Evolutionary conservation across 208 protist species (phyloP).

Genomic region (Leishmania amazonensis): DNA sequence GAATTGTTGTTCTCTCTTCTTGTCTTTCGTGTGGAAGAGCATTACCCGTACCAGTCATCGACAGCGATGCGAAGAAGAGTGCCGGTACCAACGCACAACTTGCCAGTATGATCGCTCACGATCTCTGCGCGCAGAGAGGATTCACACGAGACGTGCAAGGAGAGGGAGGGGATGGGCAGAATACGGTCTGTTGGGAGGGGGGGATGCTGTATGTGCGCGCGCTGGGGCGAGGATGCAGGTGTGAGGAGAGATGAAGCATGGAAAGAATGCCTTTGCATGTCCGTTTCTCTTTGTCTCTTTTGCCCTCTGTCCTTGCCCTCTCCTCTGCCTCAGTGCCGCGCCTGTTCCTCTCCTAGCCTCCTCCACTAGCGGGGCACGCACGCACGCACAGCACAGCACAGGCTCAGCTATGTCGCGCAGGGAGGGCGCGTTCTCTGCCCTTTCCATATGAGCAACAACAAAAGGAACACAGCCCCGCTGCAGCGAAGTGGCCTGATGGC

Average conservation of each 20-base stretch:
- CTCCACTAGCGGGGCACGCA: neutral
- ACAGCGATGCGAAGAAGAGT: neutral
- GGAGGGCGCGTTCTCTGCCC: neutral
- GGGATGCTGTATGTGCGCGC: too few relatives aligned
- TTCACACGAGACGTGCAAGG: neutral
- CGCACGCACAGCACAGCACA: neutral
- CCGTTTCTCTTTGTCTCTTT: neutral
- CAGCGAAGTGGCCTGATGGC: neutral
- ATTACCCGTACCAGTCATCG: neutral
- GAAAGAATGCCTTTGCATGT: neutral
- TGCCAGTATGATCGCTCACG: neutral
- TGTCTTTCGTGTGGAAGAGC: neutral
- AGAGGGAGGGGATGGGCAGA: neutral
- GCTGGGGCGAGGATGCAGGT: neutral
- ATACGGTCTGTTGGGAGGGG: neutral
- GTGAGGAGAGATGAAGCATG: neutral
- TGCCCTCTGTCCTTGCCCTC: neutral
- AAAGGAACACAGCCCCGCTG: neutral
- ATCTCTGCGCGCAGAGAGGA: neutral
- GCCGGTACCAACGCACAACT: neutral
- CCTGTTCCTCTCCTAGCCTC: too few relatives aligned
- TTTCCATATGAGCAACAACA: neutral
- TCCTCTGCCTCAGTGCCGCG: neutral
- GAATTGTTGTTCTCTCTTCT: neutral
- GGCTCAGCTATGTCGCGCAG: neutral